Conservation (phyloP, 2,329 filamentous ascomycete genomes). For the Pestalotiopsis sp. region DNA sequence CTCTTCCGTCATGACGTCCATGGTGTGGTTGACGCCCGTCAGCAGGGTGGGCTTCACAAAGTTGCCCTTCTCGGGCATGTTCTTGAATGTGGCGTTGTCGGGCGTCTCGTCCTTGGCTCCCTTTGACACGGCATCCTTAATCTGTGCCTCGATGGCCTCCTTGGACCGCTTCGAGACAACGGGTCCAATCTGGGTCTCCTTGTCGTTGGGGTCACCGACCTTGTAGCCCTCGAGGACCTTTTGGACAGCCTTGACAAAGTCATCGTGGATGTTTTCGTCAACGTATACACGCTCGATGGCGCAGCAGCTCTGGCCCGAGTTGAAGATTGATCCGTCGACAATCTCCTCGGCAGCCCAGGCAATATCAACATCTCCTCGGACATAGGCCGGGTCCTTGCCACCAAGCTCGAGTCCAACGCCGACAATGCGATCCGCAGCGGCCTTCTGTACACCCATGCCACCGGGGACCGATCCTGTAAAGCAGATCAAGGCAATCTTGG, state of each 20-base stretch:
- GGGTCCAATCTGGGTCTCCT: constrained; percentile 80
- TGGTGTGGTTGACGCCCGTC: constrained; percentile 76
- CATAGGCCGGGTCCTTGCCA: constrained; percentile 92
- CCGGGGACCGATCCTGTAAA: constrained; percentile 94
- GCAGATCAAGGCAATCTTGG: constrained; percentile 79
- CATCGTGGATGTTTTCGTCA: constrained; percentile 79
- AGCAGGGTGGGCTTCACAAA: constrained; percentile 87
- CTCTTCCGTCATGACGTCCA: constrained; percentile 90
- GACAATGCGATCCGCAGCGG: constrained; percentile 81
- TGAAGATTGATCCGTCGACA: constrained; percentile 94
- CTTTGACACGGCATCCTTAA: constrained; percentile 80
- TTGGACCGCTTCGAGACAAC: constrained; percentile 83
- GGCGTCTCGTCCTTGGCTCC: constrained; percentile 86
- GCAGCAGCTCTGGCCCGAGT: constrained; percentile 98
- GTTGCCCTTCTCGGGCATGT: constrained; percentile 77
- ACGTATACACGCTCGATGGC: constrained; percentile 92
- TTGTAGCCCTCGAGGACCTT: constrained; percentile 80
- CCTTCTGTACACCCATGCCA: constrained; percentile 82
- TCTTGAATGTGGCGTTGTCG: constrained; percentile 75
- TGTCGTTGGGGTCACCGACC: constrained; percentile 84
- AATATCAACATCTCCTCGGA: constrained; percentile 83
- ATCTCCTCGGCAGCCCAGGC: constrained; percentile 93
- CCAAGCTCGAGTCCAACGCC: constrained; percentile 89
- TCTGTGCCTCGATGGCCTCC: constrained; percentile 74
- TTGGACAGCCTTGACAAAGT: constrained; percentile 78